Conservation (phyloP, 2,329 filamentous ascomycete genomes). For the Claviceps africana region DNA sequence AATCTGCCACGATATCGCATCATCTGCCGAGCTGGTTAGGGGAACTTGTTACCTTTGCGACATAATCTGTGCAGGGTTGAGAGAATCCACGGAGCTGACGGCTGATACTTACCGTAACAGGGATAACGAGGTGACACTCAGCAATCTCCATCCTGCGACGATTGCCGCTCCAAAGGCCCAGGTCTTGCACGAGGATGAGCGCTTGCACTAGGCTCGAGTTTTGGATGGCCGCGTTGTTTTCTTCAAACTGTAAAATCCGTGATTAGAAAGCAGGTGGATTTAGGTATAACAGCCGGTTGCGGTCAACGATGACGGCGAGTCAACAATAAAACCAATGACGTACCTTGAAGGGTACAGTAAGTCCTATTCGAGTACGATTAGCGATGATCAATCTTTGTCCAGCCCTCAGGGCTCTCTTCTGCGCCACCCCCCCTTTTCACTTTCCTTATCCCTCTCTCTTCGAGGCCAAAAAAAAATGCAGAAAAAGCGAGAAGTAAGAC, state of each 20-base stretch:
- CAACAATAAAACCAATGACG: background rate
- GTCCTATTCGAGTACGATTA: constrained; percentile 10
- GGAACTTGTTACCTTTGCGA: background rate
- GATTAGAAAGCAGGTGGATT: background rate
- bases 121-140: constrained; percentile 33
- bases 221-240: constrained; percentile 31
- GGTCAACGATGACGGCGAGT: background rate
- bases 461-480: background rate
- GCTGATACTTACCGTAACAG: constrained; percentile 25
- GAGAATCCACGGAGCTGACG: background rate
- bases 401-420: background rate
- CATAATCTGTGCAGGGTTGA: background rate
- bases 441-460: no score
- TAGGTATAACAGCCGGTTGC: background rate
- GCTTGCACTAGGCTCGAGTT: constrained; percentile 35
- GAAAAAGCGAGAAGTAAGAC: constrained; percentile 5
- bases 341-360: constrained; percentile 19
- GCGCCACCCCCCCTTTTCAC: background rate
- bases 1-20: constrained; percentile 45
- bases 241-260: constrained; percentile 27
- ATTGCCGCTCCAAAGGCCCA: constrained; percentile 41
- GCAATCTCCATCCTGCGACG: constrained; percentile 42
- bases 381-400: background rate
- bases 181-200: constrained; percentile 33
- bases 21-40: constrained; percentile 24